Evolutionary conservation across 2,329 filamentous ascomycete genomes (phyloP).

Genomic region (Lasiodiplodia sp.): DNA sequence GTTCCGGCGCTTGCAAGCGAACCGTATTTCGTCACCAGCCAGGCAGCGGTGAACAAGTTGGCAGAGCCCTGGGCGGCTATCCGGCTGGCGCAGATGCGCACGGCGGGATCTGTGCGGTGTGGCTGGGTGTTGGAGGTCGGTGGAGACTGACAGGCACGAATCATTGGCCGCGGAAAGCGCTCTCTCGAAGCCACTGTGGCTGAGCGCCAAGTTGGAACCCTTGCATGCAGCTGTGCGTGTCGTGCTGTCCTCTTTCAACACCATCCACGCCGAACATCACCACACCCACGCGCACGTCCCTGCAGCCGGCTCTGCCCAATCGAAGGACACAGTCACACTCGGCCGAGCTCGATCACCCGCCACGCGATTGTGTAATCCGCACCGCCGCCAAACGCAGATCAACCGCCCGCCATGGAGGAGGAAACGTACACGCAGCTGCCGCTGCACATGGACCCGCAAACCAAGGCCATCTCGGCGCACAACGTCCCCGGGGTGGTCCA

Average conservation of each 20-base stretch:
- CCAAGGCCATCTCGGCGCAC: constrained; percentile 72
- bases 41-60: constrained; percentile 25
- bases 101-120: constrained; percentile 23
- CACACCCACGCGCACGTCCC: constrained; percentile 24
- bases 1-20: constrained; percentile 2
- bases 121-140: constrained; percentile 8
- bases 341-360: neutral
- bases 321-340: neutral
- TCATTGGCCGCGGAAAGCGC: constrained; percentile 3
- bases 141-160: constrained; percentile 17
- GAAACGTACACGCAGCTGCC: constrained; percentile 84
- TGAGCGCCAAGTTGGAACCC: constrained; percentile 8
- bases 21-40: constrained; percentile 20
- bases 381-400: constrained; percentile 1
- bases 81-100: constrained; percentile 15
- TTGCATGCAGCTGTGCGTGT: constrained; percentile 18
- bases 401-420: constrained; percentile 21
- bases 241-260: constrained; percentile 29
- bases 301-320: neutral
- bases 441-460: constrained; percentile 79
- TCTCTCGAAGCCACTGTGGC: constrained; percentile 8
- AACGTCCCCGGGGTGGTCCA: constrained; percentile 47
- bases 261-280: constrained; percentile 1
- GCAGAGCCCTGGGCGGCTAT: constrained; percentile 16
- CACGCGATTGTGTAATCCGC: neutral